Evolutionary conservation across 106 monocot genomes (phyloP), one percentile per base, ranked within the genome.

Genomic region (Allium fistulosum): DNA sequence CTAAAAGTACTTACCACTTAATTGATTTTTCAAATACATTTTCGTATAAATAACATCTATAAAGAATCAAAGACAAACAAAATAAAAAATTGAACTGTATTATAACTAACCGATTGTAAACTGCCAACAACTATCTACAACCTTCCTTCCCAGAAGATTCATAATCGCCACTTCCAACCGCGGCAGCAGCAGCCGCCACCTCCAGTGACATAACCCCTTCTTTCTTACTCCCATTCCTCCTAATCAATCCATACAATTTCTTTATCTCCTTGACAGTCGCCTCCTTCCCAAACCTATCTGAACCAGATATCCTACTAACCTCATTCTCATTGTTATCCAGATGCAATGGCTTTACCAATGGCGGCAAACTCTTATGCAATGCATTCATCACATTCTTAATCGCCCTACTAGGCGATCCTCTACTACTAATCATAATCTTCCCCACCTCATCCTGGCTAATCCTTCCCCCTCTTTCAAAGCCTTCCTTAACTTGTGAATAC

Each of bases 171-270:
- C 8, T 6, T n/a, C 13, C 67, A 6, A 27, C 68, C 0, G 56
- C 68, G 0, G 22, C 53, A 16, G 49, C 66, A 53, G 68, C 57
- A 16, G 79, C 72, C 46, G 72, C 72, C 47, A 47, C 26, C 53
- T 74, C 73, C n/a, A 73, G n/a, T 61, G 86, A 65, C 58, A 63
- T 57, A 50, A 27, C 60, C 26, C 64, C 72, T 7, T 78, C 80
- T 68, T 58, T 80, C 80, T 67, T 77, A 58, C 63, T 82, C 18
- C 78, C 69, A 17, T 71, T 75, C 50, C 77, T 70, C 77, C 79
- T 70, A 18, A 88, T 75, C 28, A 88, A 28, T 17, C 93, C 83
- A 48, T 93, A 93, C 8, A 93, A 48, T 63, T 93, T 88, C 80
- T 79, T 71, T 57, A 85, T 59, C 72, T 93, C 88, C 63, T 74